These are phyloP conservation scores for Aspergillus sp. DNA, from an alignment of 2,329 filamentous ascomycete genomes.

Conservation along the genomic window DNA sequence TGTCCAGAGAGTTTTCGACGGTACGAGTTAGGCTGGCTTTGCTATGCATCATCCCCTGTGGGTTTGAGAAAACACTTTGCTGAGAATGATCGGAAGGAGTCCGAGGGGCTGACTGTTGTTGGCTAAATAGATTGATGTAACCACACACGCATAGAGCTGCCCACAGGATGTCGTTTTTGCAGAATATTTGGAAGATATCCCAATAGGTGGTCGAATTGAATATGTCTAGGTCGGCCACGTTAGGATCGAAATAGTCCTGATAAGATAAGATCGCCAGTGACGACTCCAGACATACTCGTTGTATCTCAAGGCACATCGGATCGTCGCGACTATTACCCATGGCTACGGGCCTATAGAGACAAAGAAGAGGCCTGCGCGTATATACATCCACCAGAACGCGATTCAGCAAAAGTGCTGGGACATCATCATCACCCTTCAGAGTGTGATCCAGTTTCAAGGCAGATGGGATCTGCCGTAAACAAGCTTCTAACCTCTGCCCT, in stretches of 20 bases:
- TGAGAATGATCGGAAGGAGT: background rate
- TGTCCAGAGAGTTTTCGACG: constrained; percentile 25
- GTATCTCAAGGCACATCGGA: constrained; percentile 12
- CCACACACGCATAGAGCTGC: constrained; percentile 26
- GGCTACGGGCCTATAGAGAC: constrained; percentile 21
- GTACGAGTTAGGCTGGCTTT: constrained; percentile 21
- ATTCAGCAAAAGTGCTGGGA: constrained; percentile 6
- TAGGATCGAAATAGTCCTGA: constrained; percentile 29
- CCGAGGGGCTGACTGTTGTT: constrained; percentile 1
- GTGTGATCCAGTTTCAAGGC: constrained; percentile 2
- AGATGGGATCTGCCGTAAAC: constrained; percentile 5
- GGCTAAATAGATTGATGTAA: constrained; percentile 16
- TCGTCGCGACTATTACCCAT: constrained; percentile 9
- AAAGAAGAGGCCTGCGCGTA: constrained; percentile 24
- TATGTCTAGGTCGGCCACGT: constrained; percentile 20
- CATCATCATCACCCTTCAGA: background rate
- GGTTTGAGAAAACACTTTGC: background rate
- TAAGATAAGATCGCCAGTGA: constrained; percentile 21
- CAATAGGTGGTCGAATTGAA: constrained; percentile 15
- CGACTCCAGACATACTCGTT: constrained; percentile 18
- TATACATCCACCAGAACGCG: constrained; percentile 23
- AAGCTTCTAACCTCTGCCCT: constrained; percentile 6
- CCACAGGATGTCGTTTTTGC: constrained; percentile 25
- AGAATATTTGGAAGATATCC: constrained; percentile 24
- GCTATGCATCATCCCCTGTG: constrained; percentile 2